Evolutionary conservation across 2,329 filamentous ascomycete species (phyloP), one percentile per base, ranked within the genome.

Genomic region (Neofusicoccum ribis): DNA sequence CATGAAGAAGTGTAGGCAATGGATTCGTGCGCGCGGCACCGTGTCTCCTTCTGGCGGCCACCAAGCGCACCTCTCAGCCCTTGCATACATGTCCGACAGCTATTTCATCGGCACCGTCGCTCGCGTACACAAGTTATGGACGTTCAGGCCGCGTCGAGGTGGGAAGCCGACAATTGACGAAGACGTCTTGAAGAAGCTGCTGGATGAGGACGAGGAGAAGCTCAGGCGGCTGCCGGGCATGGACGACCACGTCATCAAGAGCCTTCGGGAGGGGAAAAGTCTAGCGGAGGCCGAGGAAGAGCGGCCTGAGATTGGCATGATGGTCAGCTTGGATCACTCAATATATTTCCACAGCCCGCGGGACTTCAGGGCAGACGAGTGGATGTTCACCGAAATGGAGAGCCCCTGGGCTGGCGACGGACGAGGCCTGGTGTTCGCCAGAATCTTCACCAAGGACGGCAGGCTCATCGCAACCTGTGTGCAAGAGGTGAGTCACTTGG

Each of bases 31-130:
- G 9, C 82, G 89, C 59, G 93, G 93, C 37, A 83, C 78, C 65
- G 95, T 98, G 72, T 90, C 89, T 47, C 83, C 85, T 0, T 83
- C 83, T 3, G 92, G 91, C 20, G 92, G 92, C 1, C 87, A 89
- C 68, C 86, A 90, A 72, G 92, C 93, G 11, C 93, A 98, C 75
- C 82, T 97, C 41, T 90, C 87, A 43, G 95, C 95, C 8, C 83
- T 99, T 67, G 94, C 94, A 27, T 99, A 98, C 81, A 91, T 98
- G 82, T 92, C 89, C 31, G 94, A 98, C 79, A 91, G 86, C 74
- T 95, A 91, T 80, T 98, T 99, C 79, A 93, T 98, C 76, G 93
- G 91, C 44, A 97, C 93, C 1, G 87, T 97, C 7, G 84, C 89
- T 34, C 87, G 92, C 20, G 89, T 93, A 63, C 93, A 97, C 77